These are phyloP conservation scores for Salix purpurea DNA, from an alignment of 345 rosid species.

Conservation along the genomic window DNA sequence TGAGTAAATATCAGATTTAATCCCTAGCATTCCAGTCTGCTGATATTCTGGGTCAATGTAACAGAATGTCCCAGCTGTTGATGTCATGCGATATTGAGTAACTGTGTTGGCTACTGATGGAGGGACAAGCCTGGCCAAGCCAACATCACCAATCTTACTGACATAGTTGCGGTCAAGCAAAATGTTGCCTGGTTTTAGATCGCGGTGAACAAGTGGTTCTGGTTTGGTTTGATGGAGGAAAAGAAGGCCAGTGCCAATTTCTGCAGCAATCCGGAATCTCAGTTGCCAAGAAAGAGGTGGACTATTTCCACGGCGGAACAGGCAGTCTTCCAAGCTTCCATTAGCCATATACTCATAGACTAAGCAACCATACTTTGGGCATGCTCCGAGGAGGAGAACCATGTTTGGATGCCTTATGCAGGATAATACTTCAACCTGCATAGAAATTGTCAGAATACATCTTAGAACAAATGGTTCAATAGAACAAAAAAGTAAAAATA, in stretches of 20 bases:
- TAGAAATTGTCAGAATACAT: neutral
- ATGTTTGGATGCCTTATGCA: constrained; percentile 88
- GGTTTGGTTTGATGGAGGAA: constrained; percentile 92
- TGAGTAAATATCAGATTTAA: constrained; percentile 79
- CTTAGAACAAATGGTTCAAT: neutral
- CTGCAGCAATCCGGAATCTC: constrained; percentile 74
- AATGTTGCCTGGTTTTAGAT: constrained; percentile 86
- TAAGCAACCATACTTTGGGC: constrained; percentile 82
- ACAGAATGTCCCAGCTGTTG: constrained; percentile 92
- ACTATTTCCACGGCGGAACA: constrained; percentile 45
- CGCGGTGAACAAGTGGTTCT: constrained; percentile 90
- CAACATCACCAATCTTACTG: constrained; percentile 92
- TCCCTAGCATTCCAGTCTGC: constrained; percentile 85
- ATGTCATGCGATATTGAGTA: constrained; percentile 81
- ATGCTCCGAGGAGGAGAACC: constrained; percentile 93
- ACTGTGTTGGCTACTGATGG: constrained; percentile 56
- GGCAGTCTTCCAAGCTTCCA: constrained; percentile 85
- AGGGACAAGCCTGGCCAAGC: constrained; percentile 91
- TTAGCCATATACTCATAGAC: constrained; percentile 89
- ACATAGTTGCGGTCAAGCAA: constrained; percentile 70
- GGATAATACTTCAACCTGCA: constrained; percentile 71
- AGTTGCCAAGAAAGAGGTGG: constrained; percentile 68
- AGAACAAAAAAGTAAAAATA: neutral
- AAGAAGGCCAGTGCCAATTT: constrained; percentile 76
- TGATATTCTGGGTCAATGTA: constrained; percentile 96